These are phyloP conservation scores for Sporothrix brasiliensis DNA, from an alignment of 2,329 filamentous ascomycete species.

Conservation along the genomic window DNA sequence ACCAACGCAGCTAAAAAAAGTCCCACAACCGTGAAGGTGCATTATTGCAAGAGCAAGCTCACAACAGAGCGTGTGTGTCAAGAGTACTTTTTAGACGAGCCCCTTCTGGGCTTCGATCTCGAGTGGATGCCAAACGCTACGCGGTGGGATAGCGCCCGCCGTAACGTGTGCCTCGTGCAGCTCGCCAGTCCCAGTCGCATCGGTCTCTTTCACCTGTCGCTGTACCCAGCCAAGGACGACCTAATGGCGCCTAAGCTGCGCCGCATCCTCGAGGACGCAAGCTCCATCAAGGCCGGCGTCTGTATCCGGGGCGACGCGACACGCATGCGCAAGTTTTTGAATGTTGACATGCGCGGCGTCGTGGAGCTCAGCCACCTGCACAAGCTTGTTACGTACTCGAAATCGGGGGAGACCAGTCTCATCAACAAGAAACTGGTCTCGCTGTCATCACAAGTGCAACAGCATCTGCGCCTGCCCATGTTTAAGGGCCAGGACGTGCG, in stretches of 20 bases:
- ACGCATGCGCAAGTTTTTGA: slow-evolving; percentile 67
- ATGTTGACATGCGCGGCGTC: slow-evolving; percentile 65
- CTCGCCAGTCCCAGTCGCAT: slow-evolving; percentile 76
- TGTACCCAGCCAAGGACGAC: slow-evolving; percentile 58
- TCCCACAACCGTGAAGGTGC: slow-evolving; percentile 58
- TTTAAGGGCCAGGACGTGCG: slow-evolving; percentile 73
- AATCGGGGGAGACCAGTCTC: slow-evolving; percentile 51
- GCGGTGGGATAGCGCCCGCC: slow-evolving; percentile 55
- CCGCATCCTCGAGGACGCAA: slow-evolving; percentile 69
- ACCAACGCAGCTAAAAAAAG: too few relatives aligned
- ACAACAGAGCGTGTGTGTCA: slow-evolving; percentile 68
- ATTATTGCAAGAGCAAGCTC: slow-evolving; percentile 73
- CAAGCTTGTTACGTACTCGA: slow-evolving; percentile 71
- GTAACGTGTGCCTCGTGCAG: slow-evolving; percentile 80
- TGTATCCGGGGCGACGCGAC: slow-evolving; percentile 71
- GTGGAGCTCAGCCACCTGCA: slow-evolving; percentile 85
- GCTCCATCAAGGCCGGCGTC: slow-evolving; percentile 76
- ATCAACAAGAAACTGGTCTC: slow-evolving; percentile 70
- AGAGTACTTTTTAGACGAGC: slow-evolving; percentile 67
- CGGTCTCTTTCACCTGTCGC: slow-evolving; percentile 77
- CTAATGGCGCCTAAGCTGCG: slow-evolving; percentile 72
- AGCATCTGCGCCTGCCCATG: slow-evolving; percentile 72
- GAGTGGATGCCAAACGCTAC: slow-evolving; percentile 71
- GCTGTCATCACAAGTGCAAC: slow-evolving; percentile 69
- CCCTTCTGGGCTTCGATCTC: slow-evolving; percentile 82